Percentiles rank a stretch among this genome's conserved stretches.
phyloP scores from a whole-genome alignment of 139 green algal genomes.

The Haematococcus sp. region DNA sequence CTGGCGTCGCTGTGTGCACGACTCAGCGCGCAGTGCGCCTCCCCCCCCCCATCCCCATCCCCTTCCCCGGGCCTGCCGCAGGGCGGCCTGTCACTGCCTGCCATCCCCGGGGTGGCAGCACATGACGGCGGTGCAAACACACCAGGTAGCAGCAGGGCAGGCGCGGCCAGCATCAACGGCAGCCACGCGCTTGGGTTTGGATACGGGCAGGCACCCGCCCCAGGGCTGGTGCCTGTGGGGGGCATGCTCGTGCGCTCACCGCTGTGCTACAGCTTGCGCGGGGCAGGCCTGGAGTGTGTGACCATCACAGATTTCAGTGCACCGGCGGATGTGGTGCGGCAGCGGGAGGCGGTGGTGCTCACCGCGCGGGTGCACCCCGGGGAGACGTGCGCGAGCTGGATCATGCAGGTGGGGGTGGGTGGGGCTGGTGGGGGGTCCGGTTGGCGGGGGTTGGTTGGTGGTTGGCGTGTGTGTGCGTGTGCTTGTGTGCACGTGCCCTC shows the following conservation, averaged over 20 bases:
- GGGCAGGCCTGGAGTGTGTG: conserved; percentile 32
- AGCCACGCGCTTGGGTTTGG: neutral
- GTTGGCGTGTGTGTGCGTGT: neutral
- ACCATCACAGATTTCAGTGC: conserved; percentile 54
- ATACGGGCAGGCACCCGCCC: neutral
- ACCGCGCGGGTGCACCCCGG: conserved; percentile 72
- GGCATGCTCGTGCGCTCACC: conserved; percentile 33
- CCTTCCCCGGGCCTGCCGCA: conserved; percentile 39
- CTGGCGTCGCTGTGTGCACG: no score
- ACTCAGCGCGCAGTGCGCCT: no score
- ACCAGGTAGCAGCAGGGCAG: neutral
- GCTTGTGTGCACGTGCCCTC: no score
- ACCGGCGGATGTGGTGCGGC: conserved; percentile 22
- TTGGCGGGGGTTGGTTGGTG: neutral
- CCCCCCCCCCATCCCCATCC: no score
- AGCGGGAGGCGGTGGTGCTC: conserved; percentile 44
- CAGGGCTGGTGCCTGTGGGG: neutral
- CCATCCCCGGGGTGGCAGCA: neutral
- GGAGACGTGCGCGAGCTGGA: conserved; percentile 75
- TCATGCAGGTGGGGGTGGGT: conserved; percentile 49
- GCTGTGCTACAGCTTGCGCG: conserved; percentile 47
- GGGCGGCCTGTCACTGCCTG: neutral
- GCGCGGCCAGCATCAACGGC: neutral
- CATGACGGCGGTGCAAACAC: neutral
- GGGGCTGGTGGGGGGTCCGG: neutral